Conservation (phyloP, 305 asterid species). For the Fraxinus floribunda region DNA sequence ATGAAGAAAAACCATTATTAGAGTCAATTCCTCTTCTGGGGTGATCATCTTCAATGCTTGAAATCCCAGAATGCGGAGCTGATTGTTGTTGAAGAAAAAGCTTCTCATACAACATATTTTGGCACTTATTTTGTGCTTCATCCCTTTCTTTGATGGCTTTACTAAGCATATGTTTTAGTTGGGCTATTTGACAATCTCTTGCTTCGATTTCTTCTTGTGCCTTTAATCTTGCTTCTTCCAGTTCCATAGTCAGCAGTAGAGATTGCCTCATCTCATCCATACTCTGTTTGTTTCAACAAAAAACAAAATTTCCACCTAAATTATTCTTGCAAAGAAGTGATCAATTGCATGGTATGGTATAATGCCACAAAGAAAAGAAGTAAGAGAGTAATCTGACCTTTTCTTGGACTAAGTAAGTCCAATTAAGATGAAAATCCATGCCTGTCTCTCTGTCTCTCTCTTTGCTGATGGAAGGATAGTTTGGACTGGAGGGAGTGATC, state of each 20-base stretch:
- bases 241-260: slow-evolving; percentile 42
- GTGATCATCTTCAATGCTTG: slow-evolving; percentile 60
- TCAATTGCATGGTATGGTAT: neutral
- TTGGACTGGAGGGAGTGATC: neutral
- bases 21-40: slow-evolving; percentile 44
- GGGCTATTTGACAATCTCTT: slow-evolving; percentile 44
- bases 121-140: slow-evolving; percentile 43
- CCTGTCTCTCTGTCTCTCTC: neutral
- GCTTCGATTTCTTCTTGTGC: slow-evolving; percentile 46
- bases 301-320: neutral
- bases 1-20: slow-evolving; percentile 38
- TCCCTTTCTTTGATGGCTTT: slow-evolving; percentile 38
- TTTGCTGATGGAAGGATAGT: neutral
- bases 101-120: slow-evolving; percentile 30
- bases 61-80: slow-evolving; percentile 49
- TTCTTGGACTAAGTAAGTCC: neutral
- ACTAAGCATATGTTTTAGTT: slow-evolving; percentile 38
- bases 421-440: neutral
- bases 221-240: slow-evolving; percentile 37
- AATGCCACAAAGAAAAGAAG: neutral
- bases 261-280: slow-evolving; percentile 56
- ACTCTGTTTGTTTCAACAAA: slow-evolving; percentile 31
- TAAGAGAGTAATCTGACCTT: neutral
- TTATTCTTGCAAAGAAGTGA: neutral
- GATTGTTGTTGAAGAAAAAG: slow-evolving; percentile 48